Percentiles rank a stretch among this genome's conserved stretches.
These are phyloP conservation scores for Hygrophorus russula DNA, from an alignment of 768 basidiomycete species.

Conservation along the genomic window DNA sequence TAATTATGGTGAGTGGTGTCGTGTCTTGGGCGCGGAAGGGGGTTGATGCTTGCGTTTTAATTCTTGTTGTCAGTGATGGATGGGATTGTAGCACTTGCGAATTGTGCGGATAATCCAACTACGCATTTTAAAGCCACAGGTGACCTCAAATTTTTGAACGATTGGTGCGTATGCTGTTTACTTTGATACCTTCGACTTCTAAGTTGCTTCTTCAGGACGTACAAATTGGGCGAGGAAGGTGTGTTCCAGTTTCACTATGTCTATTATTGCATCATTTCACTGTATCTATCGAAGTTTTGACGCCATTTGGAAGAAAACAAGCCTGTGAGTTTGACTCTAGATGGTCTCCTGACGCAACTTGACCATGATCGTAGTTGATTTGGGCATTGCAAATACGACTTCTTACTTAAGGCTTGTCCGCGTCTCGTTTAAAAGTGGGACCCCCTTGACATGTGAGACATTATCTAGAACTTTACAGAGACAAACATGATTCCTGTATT, in stretches of 20 bases:
- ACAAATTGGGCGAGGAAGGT: conserved; percentile 86
- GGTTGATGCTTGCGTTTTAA: too few relatives aligned
- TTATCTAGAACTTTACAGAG: conserved; percentile 43
- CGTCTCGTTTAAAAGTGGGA: background rate
- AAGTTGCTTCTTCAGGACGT: conserved; percentile 44
- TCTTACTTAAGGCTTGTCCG: conserved; percentile 51
- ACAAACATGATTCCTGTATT: conserved; percentile 62
- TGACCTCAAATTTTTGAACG: conserved; percentile 64
- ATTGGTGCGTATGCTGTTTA: conserved; percentile 49
- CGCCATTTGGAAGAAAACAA: conserved; percentile 86
- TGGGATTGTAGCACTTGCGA: conserved; percentile 53
- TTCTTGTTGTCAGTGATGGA: conserved; percentile 36
- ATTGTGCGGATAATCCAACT: conserved; percentile 42
- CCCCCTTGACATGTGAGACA: background rate
- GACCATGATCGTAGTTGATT: conserved; percentile 29
- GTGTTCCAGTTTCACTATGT: conserved; percentile 4
- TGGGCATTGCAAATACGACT: conserved; percentile 77
- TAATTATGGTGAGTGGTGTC: conserved; percentile 42
- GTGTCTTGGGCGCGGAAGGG: background rate
- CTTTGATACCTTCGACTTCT: conserved; percentile 3
- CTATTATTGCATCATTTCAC: background rate
- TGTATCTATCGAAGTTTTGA: conserved; percentile 43
- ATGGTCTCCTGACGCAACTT: background rate
- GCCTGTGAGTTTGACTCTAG: conserved; percentile 40
- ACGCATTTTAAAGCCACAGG: conserved; percentile 55